These are phyloP conservation scores for Crinitomyces ghanaensis DNA, from an alignment of 805 yeast species.

Conservation along the genomic window DNA sequence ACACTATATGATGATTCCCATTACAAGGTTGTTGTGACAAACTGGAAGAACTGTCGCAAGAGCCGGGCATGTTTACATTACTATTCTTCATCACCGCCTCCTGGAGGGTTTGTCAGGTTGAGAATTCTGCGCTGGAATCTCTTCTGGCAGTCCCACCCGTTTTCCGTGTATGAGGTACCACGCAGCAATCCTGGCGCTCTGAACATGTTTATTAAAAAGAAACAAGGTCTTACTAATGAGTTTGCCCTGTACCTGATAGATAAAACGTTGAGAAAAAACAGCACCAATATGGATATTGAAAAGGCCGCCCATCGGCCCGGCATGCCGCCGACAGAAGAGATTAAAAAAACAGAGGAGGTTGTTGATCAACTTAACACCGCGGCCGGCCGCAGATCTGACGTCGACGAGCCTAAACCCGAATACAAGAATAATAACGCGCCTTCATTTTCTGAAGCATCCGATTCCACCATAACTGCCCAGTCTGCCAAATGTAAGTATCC, in stretches of 20 bases:
- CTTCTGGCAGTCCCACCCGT: conserved; percentile 68
- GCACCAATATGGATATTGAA: no score
- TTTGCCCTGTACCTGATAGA: neutral
- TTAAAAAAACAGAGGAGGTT: no score
- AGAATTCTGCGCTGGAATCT: conserved; percentile 28
- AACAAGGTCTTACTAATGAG: conserved; percentile 14
- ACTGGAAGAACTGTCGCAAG: conserved; percentile 34
- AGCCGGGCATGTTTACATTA: no score
- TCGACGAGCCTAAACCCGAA: neutral
- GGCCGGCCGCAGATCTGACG: no score
- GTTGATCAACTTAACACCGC: no score
- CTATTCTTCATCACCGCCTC: no score
- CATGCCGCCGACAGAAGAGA: no score
- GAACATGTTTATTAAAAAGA: conserved; percentile 8
- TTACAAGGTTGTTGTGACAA: conserved; percentile 14
- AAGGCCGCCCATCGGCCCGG: no score
- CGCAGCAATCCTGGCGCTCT: conserved; percentile 5
- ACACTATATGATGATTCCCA: conserved; percentile 10
- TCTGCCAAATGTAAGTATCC: no score
- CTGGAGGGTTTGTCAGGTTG: conserved; percentile 46
- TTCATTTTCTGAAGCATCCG: no score
- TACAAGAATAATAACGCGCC: neutral
- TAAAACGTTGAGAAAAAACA: neutral
- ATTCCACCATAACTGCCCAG: no score
- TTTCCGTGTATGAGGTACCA: conserved; percentile 30